phyloP scores from a whole-genome alignment of 257 asterid genomes.

The Solanum gandarillasii region DNA sequence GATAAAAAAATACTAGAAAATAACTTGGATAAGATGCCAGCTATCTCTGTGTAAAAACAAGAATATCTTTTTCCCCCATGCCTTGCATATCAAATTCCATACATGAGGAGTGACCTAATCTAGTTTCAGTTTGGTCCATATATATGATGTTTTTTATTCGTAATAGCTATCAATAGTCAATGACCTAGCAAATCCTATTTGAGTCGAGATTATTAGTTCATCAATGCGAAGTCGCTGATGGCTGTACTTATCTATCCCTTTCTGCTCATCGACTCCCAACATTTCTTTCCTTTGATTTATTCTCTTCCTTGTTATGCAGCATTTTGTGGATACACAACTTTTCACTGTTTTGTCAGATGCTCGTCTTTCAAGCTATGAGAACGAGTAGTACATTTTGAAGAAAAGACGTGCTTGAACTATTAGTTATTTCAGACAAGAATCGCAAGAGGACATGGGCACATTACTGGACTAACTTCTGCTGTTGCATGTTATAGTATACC shows the following conservation, averaged over 20 bases:
- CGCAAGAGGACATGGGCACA: neutral
- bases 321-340: conserved; percentile 74
- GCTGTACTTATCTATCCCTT: neutral
- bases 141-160: neutral
- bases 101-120: neutral
- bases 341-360: conserved; percentile 65
- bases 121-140: neutral
- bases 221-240: neutral
- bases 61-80: neutral
- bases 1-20: neutral
- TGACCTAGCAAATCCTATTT: neutral
- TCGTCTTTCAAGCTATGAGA: conserved; percentile 53
- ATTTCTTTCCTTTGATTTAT: neutral
- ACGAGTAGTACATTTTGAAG: neutral
- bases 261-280: neutral
- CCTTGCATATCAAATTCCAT: neutral
- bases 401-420: neutral
- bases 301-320: conserved; percentile 35
- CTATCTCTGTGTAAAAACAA: neutral
- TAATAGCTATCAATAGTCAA: neutral
- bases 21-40: neutral
- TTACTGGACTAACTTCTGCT: neutral
- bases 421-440: neutral
- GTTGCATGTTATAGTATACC: neutral
- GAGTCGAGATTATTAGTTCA: neutral